A percentile compares a stretch with the other conserved stretches of the same genome.
phyloP scores from a whole-genome alignment of 1,139 yeast genomes.

The Scheffersomyces quercinus region DNA sequence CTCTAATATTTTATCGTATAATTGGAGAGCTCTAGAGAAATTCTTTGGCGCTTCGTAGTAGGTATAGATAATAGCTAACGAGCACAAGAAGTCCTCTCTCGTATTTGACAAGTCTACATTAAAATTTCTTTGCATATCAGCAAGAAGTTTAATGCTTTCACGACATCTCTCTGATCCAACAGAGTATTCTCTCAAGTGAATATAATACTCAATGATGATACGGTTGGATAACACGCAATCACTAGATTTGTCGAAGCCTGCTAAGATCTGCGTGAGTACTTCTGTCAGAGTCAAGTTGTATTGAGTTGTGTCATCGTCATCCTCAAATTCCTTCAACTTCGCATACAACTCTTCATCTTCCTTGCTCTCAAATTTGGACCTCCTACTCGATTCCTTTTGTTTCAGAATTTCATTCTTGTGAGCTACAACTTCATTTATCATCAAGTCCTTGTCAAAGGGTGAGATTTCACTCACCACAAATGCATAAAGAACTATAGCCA shows the following conservation, averaged over 20 bases:
- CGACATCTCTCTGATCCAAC: constrained; percentile 62
- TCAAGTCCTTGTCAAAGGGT: constrained; percentile 44
- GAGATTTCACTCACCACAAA: constrained; percentile 68
- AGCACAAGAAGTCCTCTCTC: constrained; percentile 60
- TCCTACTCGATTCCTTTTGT: constrained; percentile 6
- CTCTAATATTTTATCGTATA: constrained; percentile 64
- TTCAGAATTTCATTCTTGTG: constrained; percentile 6
- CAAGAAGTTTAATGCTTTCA: constrained; percentile 59
- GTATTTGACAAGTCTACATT: constrained; percentile 53
- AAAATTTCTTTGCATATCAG: constrained; percentile 46
- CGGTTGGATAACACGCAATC: constrained; percentile 64
- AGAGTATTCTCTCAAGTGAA: constrained; percentile 63
- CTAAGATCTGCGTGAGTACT: constrained; percentile 52
- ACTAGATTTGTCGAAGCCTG: constrained; percentile 50
- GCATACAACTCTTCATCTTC: constrained; percentile 10
- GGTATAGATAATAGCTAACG: constrained; percentile 76
- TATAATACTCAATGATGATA: constrained; percentile 60
- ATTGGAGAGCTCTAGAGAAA: constrained; percentile 67
- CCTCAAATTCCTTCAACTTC: constrained; percentile 17
- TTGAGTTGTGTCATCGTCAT: constrained; percentile 15
- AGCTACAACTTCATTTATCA: constrained; percentile 11
- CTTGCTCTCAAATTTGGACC: constrained; percentile 4
- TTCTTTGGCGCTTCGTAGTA: constrained; percentile 90
- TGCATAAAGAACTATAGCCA: constrained; percentile 64
- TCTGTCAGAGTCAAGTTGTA: constrained; percentile 47